These are phyloP conservation scores for Arthrinium phaeospermum DNA, from an alignment of 2,329 filamentous ascomycete genomes.

Conservation along the genomic window DNA sequence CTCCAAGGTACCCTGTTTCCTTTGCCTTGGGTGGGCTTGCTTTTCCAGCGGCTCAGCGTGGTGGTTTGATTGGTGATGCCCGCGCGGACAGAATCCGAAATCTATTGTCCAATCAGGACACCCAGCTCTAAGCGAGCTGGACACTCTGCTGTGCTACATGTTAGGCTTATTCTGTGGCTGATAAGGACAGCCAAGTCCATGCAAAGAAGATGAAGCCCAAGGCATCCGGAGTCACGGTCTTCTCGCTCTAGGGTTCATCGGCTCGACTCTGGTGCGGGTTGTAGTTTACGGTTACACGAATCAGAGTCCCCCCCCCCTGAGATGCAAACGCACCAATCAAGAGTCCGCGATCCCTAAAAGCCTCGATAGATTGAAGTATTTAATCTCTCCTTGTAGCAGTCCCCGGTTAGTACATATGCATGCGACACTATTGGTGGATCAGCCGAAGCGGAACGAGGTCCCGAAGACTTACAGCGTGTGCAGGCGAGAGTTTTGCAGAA, in stretches of 20 bases:
- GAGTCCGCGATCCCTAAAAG: not conserved
- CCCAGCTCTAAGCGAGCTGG: not conserved
- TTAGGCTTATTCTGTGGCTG: not conserved
- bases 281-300: not conserved
- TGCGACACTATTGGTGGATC: conserved; percentile 5
- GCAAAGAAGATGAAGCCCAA: not conserved
- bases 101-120: not conserved
- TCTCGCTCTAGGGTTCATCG: not conserved
- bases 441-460: conserved; percentile 14
- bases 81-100: not conserved
- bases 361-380: not conserved
- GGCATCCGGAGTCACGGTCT: not conserved
- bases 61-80: not conserved
- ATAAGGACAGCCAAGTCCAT: not conserved
- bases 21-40: not conserved
- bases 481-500: conserved; percentile 4
- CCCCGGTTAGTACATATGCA: not conserved
- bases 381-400: not conserved
- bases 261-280: not conserved
- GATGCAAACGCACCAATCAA: not conserved
- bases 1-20: not conserved
- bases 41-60: not conserved
- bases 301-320: not conserved
- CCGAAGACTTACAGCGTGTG: conserved; percentile 3
- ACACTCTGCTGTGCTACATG: not conserved